These are phyloP conservation scores for Euphrasia arctica DNA, from an alignment of 305 asterid species.

Conservation along the genomic window DNA sequence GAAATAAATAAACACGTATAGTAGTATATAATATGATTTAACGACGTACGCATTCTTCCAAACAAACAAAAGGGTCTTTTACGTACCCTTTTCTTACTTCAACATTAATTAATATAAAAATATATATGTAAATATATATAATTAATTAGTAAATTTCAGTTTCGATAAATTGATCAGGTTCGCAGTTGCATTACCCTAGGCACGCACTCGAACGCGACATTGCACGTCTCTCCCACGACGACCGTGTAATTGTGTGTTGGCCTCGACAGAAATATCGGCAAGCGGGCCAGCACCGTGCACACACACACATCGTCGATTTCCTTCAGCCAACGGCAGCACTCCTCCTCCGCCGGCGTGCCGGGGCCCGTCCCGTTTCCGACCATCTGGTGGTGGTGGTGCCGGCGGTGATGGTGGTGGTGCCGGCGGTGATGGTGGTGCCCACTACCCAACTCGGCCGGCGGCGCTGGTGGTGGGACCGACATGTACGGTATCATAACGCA, in stretches of 20 bases:
- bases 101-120: neutral
- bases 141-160: neutral
- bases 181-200: constrained; percentile 25
- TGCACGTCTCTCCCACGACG: constrained; percentile 32
- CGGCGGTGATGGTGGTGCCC: neutral
- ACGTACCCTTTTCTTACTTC: no score
- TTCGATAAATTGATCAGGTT: neutral
- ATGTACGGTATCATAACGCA: constrained; percentile 34
- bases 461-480: constrained; percentile 25
- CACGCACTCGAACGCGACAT: constrained; percentile 36
- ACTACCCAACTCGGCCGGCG: constrained; percentile 8
- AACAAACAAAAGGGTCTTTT: no score
- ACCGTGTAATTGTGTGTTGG: constrained; percentile 49
- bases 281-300: constrained; percentile 37
- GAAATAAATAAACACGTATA: no score
- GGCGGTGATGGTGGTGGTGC: constrained; percentile 15
- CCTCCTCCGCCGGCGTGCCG: constrained; percentile 34
- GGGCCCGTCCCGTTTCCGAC: neutral
- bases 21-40: no score
- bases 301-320: constrained; percentile 45
- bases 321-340: constrained; percentile 64
- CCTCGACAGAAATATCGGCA: constrained; percentile 52
- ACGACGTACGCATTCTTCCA: no score
- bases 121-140: neutral
- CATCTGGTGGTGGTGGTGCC: constrained; percentile 15